A percentile compares a stretch with the other conserved stretches of the same genome.
Conservation (phyloP, 345 rosid genomes). For the Geranium brycei region DNA sequence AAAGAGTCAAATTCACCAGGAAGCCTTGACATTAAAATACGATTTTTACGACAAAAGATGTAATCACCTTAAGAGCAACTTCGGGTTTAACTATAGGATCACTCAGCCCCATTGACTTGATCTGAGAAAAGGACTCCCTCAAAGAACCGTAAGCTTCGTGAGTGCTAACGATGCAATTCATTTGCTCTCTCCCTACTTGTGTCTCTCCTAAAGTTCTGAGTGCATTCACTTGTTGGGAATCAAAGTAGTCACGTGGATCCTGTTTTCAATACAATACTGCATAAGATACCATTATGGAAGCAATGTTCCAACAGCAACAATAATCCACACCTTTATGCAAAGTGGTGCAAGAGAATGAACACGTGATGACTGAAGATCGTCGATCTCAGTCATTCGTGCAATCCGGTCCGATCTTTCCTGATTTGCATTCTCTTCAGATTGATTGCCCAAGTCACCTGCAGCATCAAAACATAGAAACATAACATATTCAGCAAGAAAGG, state of each 20-base stretch:
- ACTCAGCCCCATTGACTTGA: slow-evolving; percentile 40
- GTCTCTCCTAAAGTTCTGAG: slow-evolving; percentile 36
- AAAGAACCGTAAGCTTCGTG: slow-evolving; percentile 55
- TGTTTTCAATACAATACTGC: slow-evolving; percentile 17
- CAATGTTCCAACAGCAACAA: slow-evolving; percentile 9
- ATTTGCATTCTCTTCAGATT: slow-evolving; percentile 26
- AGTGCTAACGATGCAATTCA: slow-evolving; percentile 28
- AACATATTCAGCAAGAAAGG: not conserved
- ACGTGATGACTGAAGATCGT: slow-evolving; percentile 63
- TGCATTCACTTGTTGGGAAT: slow-evolving; percentile 78
- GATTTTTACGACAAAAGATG: not conserved
- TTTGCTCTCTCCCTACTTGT: slow-evolving; percentile 22
- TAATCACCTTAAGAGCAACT: slow-evolving; percentile 56
- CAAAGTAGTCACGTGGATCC: slow-evolving; percentile 97
- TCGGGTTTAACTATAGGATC: slow-evolving; percentile 62
- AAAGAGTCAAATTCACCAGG: slow-evolving; percentile 7
- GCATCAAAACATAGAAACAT: slow-evolving; percentile 6
- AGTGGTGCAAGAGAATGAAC: slow-evolving; percentile 56
- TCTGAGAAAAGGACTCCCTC: slow-evolving; percentile 45
- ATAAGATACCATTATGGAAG: not conserved
- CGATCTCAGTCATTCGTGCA: slow-evolving; percentile 55
- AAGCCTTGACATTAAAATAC: not conserved
- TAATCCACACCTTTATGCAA: slow-evolving; percentile 52
- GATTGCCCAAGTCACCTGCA: slow-evolving; percentile 26
- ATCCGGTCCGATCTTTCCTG: slow-evolving; percentile 37